Conservation (phyloP, 352 stramenopile genomes). For the Phytophthora crassamura region DNA sequence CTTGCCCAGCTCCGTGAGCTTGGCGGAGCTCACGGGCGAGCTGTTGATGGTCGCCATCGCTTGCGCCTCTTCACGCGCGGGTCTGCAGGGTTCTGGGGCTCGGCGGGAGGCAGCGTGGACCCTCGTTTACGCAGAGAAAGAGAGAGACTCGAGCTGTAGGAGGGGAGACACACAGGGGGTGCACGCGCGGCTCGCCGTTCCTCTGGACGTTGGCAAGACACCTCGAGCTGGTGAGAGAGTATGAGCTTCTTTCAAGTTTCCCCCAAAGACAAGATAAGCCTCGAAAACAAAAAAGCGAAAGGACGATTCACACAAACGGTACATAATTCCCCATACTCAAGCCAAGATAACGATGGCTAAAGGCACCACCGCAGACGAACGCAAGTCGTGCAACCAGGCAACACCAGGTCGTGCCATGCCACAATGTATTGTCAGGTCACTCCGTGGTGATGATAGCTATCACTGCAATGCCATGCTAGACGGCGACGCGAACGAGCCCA, state of each 20-base stretch:
- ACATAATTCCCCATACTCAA: neutral
- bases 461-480: conserved; percentile 14
- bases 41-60: conserved; percentile 41
- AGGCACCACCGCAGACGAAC: too few species aligned
- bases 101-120: conserved; percentile 1
- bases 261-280: conserved; percentile 11
- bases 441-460: too few species aligned
- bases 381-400: too few species aligned
- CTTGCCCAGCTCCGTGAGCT: conserved; percentile 80
- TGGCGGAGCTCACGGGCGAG: conserved; percentile 54
- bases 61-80: conserved; percentile 24
- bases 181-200: neutral
- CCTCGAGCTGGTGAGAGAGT: conserved; percentile 10
- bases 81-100: conserved; percentile 2
- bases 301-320: conserved; percentile 25
- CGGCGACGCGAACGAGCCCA: conserved; percentile 55
- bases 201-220: neutral
- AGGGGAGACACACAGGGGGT: neutral
- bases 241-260: conserved; percentile 18
- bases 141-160: neutral
- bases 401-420: too few species aligned
- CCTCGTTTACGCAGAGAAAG: neutral
- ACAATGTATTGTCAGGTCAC: too few species aligned
- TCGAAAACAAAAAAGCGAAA: conserved; percentile 23
- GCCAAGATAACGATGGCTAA: too few species aligned